Evolutionary conservation across 2,329 filamentous ascomycete genomes (phyloP).

Genomic region (Arachnopeziza araneosa): DNA sequence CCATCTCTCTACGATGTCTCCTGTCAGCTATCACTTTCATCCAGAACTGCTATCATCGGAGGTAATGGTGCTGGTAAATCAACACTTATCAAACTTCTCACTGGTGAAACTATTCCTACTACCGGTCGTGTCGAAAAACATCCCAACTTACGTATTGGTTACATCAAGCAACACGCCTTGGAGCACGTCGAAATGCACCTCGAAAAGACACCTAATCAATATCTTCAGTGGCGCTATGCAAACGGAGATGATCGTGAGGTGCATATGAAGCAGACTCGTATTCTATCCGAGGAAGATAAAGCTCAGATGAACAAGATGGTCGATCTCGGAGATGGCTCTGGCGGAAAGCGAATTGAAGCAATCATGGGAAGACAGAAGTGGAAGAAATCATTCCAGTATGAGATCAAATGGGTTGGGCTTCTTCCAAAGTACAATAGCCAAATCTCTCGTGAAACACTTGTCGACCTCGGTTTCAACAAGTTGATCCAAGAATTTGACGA

Average conservation of each 20-base stretch:
- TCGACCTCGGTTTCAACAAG: constrained; percentile 84
- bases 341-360: constrained; percentile 71
- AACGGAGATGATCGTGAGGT: constrained; percentile 97
- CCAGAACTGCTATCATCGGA: constrained; percentile 91
- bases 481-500: constrained; percentile 97
- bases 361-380: constrained; percentile 96
- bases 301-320: constrained; percentile 88
- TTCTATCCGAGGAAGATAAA: constrained; percentile 78
- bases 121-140: constrained; percentile 92
- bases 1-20: constrained; percentile 83
- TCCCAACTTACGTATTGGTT: constrained; percentile 95
- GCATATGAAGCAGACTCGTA: constrained; percentile 93
- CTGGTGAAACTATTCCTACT: constrained; percentile 82
- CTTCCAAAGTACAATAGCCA: constrained; percentile 91
- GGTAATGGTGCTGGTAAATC: constrained; percentile 98
- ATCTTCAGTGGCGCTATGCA: constrained; percentile 96
- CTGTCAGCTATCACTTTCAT: constrained; percentile 83
- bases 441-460: constrained; percentile 86
- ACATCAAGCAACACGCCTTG: constrained; percentile 98
- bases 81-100: constrained; percentile 94
- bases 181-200: constrained; percentile 99
- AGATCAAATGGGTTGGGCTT: constrained; percentile 87
- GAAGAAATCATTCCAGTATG: constrained; percentile 99
- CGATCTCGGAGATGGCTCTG: constrained; percentile 77
- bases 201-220: constrained; percentile 98